Evolutionary conservation across 116 monocot species (phyloP).

Genomic region (Posidonia oceanica): DNA sequence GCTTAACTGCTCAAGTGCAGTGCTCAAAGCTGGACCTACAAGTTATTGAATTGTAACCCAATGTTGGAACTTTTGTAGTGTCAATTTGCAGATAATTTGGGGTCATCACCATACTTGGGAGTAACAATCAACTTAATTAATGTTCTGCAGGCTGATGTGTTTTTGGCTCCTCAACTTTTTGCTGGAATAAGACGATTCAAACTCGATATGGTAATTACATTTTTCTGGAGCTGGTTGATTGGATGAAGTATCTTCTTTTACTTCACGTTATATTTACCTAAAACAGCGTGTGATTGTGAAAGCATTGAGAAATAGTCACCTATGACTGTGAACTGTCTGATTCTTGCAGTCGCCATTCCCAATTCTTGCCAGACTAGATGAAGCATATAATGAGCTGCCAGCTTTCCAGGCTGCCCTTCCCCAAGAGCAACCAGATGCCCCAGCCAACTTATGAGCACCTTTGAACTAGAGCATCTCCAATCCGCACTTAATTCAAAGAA

Average conservation of each 20-base stretch:
- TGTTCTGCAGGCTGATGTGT: conserved; percentile 48
- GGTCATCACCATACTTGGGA: too few relatives aligned
- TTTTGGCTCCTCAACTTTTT: conserved; percentile 64
- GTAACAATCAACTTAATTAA: too few relatives aligned
- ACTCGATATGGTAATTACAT: conserved; percentile 56
- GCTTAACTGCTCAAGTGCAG: too few relatives aligned
- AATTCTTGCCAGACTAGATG: conserved; percentile 30
- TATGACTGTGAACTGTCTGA: not conserved
- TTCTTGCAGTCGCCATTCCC: conserved; percentile 37
- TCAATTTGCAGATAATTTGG: too few relatives aligned
- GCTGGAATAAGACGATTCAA: conserved; percentile 25
- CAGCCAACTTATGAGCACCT: not conserved
- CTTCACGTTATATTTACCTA: not conserved
- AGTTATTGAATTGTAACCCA: too few relatives aligned
- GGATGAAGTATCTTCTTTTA: not conserved
- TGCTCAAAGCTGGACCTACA: too few relatives aligned
- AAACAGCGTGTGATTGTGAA: not conserved
- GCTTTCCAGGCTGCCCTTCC: conserved; percentile 60
- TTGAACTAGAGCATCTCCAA: too few relatives aligned
- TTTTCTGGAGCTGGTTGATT: not conserved
- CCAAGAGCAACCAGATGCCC: conserved; percentile 43
- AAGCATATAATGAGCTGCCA: conserved; percentile 33
- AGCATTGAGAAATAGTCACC: not conserved
- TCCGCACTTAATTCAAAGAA: too few relatives aligned
- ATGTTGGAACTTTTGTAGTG: too few relatives aligned